Evolutionary conservation across 305 asterid genomes (phyloP).

Genomic region (Fraxinus ornus): DNA sequence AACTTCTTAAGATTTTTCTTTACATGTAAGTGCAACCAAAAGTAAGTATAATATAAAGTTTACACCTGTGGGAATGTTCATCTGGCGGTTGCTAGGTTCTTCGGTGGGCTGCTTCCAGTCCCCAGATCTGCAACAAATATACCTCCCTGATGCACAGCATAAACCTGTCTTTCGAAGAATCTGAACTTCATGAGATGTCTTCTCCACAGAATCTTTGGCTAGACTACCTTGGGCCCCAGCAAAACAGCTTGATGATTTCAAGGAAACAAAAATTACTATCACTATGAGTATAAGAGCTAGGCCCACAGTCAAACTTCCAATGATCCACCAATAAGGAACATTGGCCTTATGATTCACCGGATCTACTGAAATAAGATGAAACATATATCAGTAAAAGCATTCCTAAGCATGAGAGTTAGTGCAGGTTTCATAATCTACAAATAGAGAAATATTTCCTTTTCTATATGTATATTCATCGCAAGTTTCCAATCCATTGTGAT

Average conservation of each 20-base stretch:
- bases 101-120: constrained; percentile 50
- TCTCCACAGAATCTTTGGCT: constrained; percentile 50
- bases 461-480: neutral
- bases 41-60: neutral
- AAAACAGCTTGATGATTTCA: constrained; percentile 57
- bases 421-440: neutral
- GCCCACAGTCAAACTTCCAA: constrained; percentile 75
- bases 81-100: constrained; percentile 71
- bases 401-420: neutral
- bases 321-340: constrained; percentile 78
- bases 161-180: constrained; percentile 74
- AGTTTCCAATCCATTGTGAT: neutral
- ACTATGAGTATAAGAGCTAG: constrained; percentile 53
- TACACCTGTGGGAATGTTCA: constrained; percentile 78
- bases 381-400: neutral
- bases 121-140: constrained; percentile 51
- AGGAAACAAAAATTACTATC: constrained; percentile 48
- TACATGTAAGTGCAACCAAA: neutral
- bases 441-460: neutral
- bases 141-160: constrained; percentile 76
- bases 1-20: neutral
- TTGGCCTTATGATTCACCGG: constrained; percentile 54
- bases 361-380: constrained; percentile 37
- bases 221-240: constrained; percentile 40
- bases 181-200: constrained; percentile 65